Evolutionary conservation across 1,139 yeast species (phyloP).

Genomic region (Suhomyces bribrorum): DNA sequence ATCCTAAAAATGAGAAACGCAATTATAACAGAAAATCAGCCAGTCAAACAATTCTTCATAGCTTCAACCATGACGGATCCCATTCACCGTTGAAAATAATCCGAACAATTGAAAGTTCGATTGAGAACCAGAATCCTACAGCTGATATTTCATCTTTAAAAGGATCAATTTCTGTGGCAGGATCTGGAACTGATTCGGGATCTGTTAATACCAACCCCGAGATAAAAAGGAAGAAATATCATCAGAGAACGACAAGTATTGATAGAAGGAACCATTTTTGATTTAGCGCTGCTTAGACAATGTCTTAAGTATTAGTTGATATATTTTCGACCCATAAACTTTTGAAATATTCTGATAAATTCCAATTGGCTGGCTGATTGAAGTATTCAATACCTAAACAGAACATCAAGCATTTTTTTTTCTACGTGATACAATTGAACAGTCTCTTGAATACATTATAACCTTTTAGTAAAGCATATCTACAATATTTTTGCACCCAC

Average conservation of each 20-base stretch:
- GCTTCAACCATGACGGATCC: constrained; percentile 3
- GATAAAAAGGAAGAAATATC: not conserved
- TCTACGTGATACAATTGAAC: no score
- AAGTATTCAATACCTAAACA: no score
- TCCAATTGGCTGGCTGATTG: no score
- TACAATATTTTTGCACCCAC: not conserved
- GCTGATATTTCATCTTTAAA: constrained; percentile 27
- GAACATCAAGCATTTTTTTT: no score
- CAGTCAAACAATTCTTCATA: constrained; percentile 13
- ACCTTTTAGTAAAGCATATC: no score
- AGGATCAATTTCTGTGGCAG: constrained; percentile 23
- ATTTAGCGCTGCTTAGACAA: no score
- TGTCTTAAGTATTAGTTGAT: no score
- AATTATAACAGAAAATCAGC: constrained; percentile 6
- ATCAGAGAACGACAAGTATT: no score
- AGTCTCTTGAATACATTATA: no score
- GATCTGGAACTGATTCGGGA: constrained; percentile 11
- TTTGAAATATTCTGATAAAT: no score
- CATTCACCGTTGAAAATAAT: constrained; percentile 4
- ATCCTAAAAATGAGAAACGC: constrained; percentile 1
- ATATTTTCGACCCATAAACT: no score
- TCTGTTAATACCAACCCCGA: constrained; percentile 1
- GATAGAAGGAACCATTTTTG: no score
- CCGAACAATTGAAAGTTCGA: constrained; percentile 6
- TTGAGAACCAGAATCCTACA: constrained; percentile 8